Evolutionary conservation across 345 rosid genomes (phyloP).

Genomic region (Combretum micranthum): DNA sequence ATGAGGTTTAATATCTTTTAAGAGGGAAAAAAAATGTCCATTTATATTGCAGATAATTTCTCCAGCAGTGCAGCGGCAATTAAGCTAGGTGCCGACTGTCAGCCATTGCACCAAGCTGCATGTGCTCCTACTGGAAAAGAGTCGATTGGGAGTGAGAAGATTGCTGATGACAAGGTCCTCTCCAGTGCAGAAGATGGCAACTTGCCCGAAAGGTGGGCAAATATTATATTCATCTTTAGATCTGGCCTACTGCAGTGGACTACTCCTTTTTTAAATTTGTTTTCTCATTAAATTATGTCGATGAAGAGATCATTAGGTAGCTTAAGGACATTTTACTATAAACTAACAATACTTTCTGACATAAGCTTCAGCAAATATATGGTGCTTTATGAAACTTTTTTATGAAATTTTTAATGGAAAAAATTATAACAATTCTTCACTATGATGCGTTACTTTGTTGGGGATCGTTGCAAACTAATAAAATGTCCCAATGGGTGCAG

Average conservation of each 20-base stretch:
- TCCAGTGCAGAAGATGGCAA: constrained; percentile 19
- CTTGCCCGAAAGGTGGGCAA: constrained; percentile 34
- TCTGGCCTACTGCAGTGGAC: background rate
- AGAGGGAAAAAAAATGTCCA: background rate
- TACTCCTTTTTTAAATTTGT: background rate
- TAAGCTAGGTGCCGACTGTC: constrained; percentile 13
- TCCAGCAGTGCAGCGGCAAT: constrained; percentile 20
- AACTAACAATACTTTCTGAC: no score
- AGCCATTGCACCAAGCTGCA: constrained; percentile 15
- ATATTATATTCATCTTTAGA: background rate
- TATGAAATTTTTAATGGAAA: background rate
- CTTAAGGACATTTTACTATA: no score
- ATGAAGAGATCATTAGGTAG: no score
- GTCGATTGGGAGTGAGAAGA: constrained; percentile 21
- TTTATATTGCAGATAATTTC: constrained; percentile 34
- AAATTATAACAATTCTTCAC: no score
- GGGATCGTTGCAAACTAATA: background rate
- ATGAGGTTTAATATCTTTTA: no score
- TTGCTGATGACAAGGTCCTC: constrained; percentile 28
- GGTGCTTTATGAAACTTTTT: no score
- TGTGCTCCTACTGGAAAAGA: constrained; percentile 17
- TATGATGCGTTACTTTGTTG: no score
- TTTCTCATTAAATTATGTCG: no score
- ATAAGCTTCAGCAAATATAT: no score
- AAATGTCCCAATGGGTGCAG: constrained; percentile 19